Evolutionary conservation across 306 rosid genomes (phyloP), one percentile per base, ranked within the genome.

Genomic region (Corylus heterophylla): DNA sequence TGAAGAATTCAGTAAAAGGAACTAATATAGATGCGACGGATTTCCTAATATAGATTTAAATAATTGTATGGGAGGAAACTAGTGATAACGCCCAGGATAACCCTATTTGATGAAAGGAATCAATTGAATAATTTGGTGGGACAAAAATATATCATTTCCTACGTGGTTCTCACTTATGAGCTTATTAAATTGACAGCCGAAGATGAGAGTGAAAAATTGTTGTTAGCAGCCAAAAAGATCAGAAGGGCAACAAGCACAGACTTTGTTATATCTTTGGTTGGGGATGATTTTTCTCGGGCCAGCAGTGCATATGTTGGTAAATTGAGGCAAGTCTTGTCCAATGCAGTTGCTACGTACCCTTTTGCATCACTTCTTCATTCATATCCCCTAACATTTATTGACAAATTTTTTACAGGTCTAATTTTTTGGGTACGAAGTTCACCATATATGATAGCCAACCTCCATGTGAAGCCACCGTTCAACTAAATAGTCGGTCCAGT

Each of bases 201-300:
- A 84, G 84, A 86, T 25, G 94, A 82, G 84, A 49, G 78, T 69
- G 92, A 89, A 78, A 94, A 94, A 83, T 82, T 90, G 69, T 47
- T 94, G 82, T 75, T 94, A 85, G 96, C 93, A 73, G 98, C 98
- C 78, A 92, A 88, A 85, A 94, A 83, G 90, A 70, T 87, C 45
- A 89, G 94, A 84, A 87, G 92, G 89, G 89, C 97, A 81, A 92
- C 92, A 35, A 85, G 90, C 82, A 89, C 90, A 25, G 91, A 87
- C 78, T 94, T 87, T 47, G 66, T 89, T 62, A 63, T 88, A 86
- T 92, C 94, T 79, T 84, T 90, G 88, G 93, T 84, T 66, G 80
- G 87, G 11, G 90, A 89, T 84, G 92, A 88, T 71, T 92, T 91
- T 76, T 90, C 90, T 74, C 86, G 93, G 71, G 86, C 91, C 80